Evolutionary conservation across 805 yeast species (phyloP).

Genomic region (Tetrapisispora phaffii): DNA sequence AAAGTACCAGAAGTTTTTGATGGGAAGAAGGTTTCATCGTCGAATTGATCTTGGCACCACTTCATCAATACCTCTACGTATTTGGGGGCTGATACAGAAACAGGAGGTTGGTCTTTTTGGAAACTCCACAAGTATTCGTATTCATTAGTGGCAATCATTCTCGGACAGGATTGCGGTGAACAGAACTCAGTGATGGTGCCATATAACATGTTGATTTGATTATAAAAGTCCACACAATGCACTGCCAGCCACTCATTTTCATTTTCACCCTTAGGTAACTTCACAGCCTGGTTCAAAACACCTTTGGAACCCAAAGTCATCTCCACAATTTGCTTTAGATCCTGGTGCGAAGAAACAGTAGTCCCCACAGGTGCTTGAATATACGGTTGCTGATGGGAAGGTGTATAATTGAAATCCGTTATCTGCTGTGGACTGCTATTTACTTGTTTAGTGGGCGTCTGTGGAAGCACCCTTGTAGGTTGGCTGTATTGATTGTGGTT

Average conservation of each 20-base stretch:
- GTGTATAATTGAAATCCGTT: slow-evolving; percentile 31
- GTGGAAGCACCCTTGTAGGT: slow-evolving; percentile 9
- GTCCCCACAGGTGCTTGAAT: slow-evolving; percentile 26
- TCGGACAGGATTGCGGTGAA: slow-evolving; percentile 87
- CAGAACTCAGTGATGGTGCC: slow-evolving; percentile 95
- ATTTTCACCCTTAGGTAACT: slow-evolving; percentile 87
- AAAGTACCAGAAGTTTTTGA: slow-evolving; percentile 85
- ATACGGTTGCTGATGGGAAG: slow-evolving; percentile 30
- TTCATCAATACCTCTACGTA: slow-evolving; percentile 88
- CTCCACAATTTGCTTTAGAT: slow-evolving; percentile 81
- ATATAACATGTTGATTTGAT: slow-evolving; percentile 91
- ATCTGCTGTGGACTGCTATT: slow-evolving; percentile 9
- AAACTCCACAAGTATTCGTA: slow-evolving; percentile 97
- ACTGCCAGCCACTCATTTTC: slow-evolving; percentile 92
- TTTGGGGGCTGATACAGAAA: slow-evolving; percentile 86
- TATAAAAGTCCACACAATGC: slow-evolving; percentile 93
- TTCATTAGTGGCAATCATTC: slow-evolving; percentile 96
- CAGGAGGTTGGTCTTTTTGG: slow-evolving; percentile 56
- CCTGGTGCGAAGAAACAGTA: slow-evolving; percentile 50
- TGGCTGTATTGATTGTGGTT: neutral
- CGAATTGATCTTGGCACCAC: slow-evolving; percentile 91
- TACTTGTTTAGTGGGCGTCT: slow-evolving; percentile 1
- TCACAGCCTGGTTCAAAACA: slow-evolving; percentile 84
- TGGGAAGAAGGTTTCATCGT: slow-evolving; percentile 85
- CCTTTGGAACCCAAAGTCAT: slow-evolving; percentile 91